Percentiles rank a stretch among this genome's conserved stretches.
phyloP scores from a whole-genome alignment of 495 filamentous ascomycete genomes.

The Penicillium soppii region DNA sequence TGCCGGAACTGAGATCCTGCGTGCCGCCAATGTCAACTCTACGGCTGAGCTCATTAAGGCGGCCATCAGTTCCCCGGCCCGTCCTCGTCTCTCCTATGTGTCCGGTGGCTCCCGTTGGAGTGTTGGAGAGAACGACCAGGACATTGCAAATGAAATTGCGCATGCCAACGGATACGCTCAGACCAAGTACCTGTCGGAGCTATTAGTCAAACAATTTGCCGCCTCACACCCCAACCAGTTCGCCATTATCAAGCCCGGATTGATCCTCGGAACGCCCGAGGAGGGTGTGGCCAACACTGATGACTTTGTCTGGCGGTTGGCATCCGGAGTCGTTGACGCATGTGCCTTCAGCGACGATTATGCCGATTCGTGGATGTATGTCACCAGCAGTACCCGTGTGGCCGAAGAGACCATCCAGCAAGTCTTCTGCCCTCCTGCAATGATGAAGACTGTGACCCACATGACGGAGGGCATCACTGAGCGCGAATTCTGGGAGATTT shows the following conservation, averaged over 20 bases:
- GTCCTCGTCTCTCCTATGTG: constrained; percentile 21
- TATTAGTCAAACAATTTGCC: constrained; percentile 23
- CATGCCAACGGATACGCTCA: constrained; percentile 29
- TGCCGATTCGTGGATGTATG: constrained; percentile 19
- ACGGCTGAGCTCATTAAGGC: constrained; percentile 36
- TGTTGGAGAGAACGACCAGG: constrained; percentile 6
- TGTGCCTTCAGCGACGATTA: constrained; percentile 21
- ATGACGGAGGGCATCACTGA: constrained; percentile 23
- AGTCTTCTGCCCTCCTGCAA: constrained; percentile 8
- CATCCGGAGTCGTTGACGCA: constrained; percentile 14
- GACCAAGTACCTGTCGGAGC: constrained; percentile 34
- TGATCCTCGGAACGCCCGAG: constrained; percentile 26
- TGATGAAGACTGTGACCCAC: constrained; percentile 11
- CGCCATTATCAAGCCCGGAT: constrained; percentile 33
- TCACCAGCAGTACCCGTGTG: constrained; percentile 23
- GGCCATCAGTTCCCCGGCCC: constrained; percentile 1
- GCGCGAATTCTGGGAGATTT: constrained; percentile 22
- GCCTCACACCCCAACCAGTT: constrained; percentile 7
- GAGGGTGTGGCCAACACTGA: constrained; percentile 27
- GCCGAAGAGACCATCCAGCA: constrained; percentile 15
- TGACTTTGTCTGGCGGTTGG: constrained; percentile 39
- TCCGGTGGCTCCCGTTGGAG: constrained; percentile 24
- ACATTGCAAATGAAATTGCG: constrained; percentile 11
- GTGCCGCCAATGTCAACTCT: constrained; percentile 38
- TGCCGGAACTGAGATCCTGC: constrained; percentile 35